Evolutionary conservation across 106 monocot genomes (phyloP).

Genomic region (Dioscorea zingiberensis): DNA sequence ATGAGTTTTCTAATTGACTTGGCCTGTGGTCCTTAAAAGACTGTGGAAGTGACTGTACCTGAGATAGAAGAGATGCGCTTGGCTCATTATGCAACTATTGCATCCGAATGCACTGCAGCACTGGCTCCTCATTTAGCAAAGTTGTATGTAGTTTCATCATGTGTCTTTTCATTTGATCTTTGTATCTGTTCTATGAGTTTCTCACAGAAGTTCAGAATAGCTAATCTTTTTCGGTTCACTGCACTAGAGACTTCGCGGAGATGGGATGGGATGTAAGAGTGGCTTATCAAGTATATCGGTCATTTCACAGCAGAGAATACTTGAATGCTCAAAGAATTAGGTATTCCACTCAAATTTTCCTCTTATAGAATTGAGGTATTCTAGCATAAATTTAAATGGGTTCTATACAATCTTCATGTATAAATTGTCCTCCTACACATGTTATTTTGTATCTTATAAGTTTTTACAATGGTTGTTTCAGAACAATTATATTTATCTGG

Average conservation of each 20-base stretch:
- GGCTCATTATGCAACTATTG: conserved; percentile 85
- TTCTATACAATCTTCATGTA: background rate
- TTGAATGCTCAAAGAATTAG: conserved; percentile 84
- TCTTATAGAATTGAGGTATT: too few relatives aligned
- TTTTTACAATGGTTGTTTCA: too few relatives aligned
- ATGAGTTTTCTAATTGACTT: too few relatives aligned
- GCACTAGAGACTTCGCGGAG: conserved; percentile 39
- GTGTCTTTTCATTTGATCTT: background rate
- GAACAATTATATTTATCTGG: too few relatives aligned
- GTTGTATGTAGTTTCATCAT: conserved; percentile 32
- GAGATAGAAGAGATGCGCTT: conserved; percentile 96
- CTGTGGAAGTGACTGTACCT: conserved; percentile 69
- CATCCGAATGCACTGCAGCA: conserved; percentile 72
- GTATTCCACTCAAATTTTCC: conserved; percentile 14
- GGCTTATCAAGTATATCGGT: conserved; percentile 54
- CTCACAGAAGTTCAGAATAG: too few relatives aligned
- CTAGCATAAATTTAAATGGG: too few relatives aligned
- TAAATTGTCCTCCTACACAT: too few relatives aligned
- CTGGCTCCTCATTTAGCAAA: conserved; percentile 58
- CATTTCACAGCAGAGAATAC: conserved; percentile 73
- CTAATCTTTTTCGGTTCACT: background rate
- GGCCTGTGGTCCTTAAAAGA: conserved; percentile 20
- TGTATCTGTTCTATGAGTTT: too few relatives aligned
- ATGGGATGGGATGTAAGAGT: conserved; percentile 81
- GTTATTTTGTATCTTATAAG: too few relatives aligned